These are phyloP conservation scores for Vachellia pachyceras DNA, from an alignment of 306 rosid genomes.

Conservation along the genomic window DNA sequence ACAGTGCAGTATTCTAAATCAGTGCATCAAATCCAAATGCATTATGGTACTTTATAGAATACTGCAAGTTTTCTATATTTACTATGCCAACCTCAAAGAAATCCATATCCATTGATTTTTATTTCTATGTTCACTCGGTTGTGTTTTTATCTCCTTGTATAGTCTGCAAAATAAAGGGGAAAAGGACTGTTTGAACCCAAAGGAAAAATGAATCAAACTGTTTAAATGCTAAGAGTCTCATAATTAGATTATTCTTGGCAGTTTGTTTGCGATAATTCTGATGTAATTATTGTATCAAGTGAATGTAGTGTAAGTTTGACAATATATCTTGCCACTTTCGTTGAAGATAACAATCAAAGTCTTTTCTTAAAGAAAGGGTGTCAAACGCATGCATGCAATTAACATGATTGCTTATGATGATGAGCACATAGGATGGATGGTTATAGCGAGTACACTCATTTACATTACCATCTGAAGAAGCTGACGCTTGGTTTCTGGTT, in stretches of 20 bases:
- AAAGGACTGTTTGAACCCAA: too few species aligned
- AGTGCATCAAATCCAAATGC: background rate
- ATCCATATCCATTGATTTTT: background rate
- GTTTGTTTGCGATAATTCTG: background rate
- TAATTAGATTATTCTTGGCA: background rate
- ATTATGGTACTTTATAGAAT: background rate
- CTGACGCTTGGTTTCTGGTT: slow-evolving; percentile 21
- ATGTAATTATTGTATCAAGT: background rate
- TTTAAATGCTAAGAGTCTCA: background rate
- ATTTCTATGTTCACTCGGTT: background rate
- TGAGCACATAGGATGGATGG: too few species aligned
- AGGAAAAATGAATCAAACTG: background rate
- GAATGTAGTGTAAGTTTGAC: background rate
- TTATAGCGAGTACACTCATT: background rate
- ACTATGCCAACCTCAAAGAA: background rate
- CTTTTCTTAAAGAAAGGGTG: too few species aligned
- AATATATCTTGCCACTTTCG: background rate
- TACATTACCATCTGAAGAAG: slow-evolving; percentile 11
- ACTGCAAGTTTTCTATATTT: background rate
- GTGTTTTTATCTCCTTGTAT: background rate
- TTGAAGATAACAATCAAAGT: too few species aligned
- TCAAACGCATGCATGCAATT: too few species aligned
- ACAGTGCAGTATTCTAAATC: background rate
- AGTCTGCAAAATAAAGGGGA: background rate
- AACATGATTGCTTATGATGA: background rate